Evolutionary conservation across 495 filamentous ascomycete species (phyloP), one percentile per base, ranked within the genome.

Genomic region (Entonaema liquescens): DNA sequence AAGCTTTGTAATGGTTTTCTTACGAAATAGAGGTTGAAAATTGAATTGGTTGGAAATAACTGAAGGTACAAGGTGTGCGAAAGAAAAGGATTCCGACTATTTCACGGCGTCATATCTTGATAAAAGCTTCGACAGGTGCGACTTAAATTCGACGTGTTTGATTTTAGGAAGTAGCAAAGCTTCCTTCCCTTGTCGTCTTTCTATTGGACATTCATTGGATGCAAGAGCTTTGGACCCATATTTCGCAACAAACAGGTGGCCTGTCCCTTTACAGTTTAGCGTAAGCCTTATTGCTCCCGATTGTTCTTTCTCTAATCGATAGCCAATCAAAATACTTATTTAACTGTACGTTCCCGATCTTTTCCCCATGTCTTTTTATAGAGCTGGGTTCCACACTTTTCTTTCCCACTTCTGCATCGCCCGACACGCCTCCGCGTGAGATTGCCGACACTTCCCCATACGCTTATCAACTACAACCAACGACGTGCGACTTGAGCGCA

Each of bases 171-270:
- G 21, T 11, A 25, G 8, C 49, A 53, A 31, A 69, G 40, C 44
- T 55, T 11, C n/a, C 60, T 23, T 19, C 55, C 28, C 25, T 40
- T 29, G 55, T 38, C 9, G 11, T 44, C 28, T 53, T 59, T 23
- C 6, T 33, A 54, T 35, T 40, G 17, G 8, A 11, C 17, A 19
- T 47, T 17, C 5, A 50, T 33, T 25, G 50, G 38, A 29, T 44
- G 57, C 23, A 52, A 28, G 21, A 33, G 63, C 54, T 66, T 17
- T 40, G 31, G 55, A 44, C 17, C 55, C 42, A 59, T 9, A 7
- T 40, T 55, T 31, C 15, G 8, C 35, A 62, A 42, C 70, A 65
- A 72, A 68, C 12, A 73, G 70, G 70, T 73, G 70, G 65, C 70
- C 65, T 73, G 35, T 73, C 65, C 19, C 17, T 26, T 56, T 55